Percentiles rank a stretch among this genome's conserved stretches.
These are phyloP conservation scores for Globisporangium megalacanthum DNA, from an alignment of 352 stramenopile genomes.

Conservation along the genomic window DNA sequence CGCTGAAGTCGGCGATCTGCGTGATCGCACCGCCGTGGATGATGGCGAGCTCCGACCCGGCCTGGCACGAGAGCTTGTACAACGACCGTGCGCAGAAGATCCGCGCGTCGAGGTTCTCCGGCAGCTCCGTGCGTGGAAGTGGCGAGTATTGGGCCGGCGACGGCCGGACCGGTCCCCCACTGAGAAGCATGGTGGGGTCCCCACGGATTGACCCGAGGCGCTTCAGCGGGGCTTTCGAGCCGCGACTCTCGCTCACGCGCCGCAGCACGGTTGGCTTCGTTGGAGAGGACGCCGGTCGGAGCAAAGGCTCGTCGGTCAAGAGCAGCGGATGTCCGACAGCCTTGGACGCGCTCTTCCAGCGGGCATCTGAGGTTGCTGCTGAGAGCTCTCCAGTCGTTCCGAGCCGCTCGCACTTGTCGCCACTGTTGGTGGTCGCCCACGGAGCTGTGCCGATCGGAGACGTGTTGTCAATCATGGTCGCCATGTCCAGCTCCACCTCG, in stretches of 20 bases:
- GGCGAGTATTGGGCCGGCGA: constrained; percentile 5
- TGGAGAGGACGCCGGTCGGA: not conserved
- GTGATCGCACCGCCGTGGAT: constrained; percentile 55
- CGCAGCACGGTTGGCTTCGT: not conserved
- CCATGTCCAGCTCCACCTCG: constrained; percentile 34
- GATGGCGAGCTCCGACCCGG: constrained; percentile 45
- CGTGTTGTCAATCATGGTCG: constrained; percentile 27
- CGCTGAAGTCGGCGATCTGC: constrained; percentile 68
- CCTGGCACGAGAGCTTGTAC: constrained; percentile 76
- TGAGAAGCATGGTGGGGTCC: constrained; percentile 22
- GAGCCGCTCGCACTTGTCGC: constrained; percentile 4
- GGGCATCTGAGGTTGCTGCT: not conserved
- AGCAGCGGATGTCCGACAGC: not conserved
- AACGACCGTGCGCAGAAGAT: constrained; percentile 67
- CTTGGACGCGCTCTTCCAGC: constrained; percentile 7
- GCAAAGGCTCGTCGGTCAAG: not conserved
- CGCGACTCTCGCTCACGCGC: not conserved
- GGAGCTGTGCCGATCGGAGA: constrained; percentile 4
- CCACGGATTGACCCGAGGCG: constrained; percentile 32
- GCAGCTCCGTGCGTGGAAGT: not conserved
- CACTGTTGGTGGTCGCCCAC: constrained; percentile 2
- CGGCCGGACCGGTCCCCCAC: constrained; percentile 9
- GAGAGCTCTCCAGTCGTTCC: not conserved
- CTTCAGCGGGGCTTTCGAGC: constrained; percentile 15
- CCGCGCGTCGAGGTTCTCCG: constrained; percentile 47